phyloP scores from a whole-genome alignment of 116 monocot genomes.

The Phalaenopsis hybrid region DNA sequence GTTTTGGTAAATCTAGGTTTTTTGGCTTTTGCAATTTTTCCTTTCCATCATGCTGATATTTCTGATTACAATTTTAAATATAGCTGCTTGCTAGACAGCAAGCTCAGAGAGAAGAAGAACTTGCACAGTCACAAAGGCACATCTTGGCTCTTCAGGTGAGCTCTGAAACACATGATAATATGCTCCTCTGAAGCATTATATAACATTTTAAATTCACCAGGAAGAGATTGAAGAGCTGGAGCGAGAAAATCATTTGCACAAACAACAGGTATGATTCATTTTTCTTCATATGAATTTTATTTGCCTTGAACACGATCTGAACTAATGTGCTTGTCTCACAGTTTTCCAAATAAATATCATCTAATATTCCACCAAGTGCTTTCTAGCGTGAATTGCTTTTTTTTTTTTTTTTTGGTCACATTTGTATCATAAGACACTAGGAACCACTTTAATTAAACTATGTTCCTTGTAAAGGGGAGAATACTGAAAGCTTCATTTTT shows the following conservation, averaged over 20 bases:
- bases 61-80: conserved; percentile 13
- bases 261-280: conserved; percentile 60
- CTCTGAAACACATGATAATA: background rate
- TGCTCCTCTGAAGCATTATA: background rate
- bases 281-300: background rate
- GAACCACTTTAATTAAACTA: too few species aligned
- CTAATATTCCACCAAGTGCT: background rate
- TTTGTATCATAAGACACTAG: conserved; percentile 2
- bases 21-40: background rate
- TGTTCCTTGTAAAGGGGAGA: too few species aligned
- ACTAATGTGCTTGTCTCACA: background rate
- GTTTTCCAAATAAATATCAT: background rate
- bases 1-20: background rate
- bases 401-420: background rate
- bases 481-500: too few species aligned
- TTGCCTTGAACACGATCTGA: background rate
- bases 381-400: background rate
- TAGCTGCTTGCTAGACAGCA: conserved; percentile 92
- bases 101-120: conserved; percentile 97
- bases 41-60: background rate
- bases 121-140: conserved; percentile 90
- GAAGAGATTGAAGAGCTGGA: conserved; percentile 98
- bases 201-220: conserved; percentile 30
- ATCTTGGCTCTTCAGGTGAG: conserved; percentile 90
- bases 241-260: conserved; percentile 82